A percentile compares a stretch with the other conserved stretches of the same genome.
phyloP scores from a whole-genome alignment of 768 basidiomycete species.

The Gloeopeniophorella convolvens region DNA sequence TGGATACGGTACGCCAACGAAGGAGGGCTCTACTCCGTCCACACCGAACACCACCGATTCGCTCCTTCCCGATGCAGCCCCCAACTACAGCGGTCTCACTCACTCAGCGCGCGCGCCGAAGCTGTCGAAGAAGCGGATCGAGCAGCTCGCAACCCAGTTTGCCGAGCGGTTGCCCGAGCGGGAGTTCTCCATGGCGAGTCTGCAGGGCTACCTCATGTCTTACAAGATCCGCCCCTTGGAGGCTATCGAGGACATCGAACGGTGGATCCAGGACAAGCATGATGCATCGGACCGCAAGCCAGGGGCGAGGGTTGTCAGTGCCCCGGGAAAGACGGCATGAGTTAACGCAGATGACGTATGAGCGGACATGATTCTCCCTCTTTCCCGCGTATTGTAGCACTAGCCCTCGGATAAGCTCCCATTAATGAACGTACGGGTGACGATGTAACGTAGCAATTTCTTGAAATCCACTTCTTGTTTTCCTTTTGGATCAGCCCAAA shows the following conservation, averaged over 20 bases:
- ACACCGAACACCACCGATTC: background rate
- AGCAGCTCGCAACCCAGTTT: slow-evolving; percentile 49
- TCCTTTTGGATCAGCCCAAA: no score
- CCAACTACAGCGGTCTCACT: slow-evolving; percentile 5
- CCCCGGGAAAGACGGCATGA: background rate
- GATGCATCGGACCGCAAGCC: slow-evolving; percentile 22
- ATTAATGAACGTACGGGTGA: no score
- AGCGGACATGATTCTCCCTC: background rate
- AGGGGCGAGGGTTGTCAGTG: background rate
- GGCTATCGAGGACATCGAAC: slow-evolving; percentile 40
- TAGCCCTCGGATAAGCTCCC: no score
- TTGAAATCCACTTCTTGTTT: no score
- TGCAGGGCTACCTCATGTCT: slow-evolving; percentile 60
- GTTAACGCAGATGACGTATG: background rate
- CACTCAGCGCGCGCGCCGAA: slow-evolving; percentile 27
- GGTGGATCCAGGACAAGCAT: slow-evolving; percentile 47
- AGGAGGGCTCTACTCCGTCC: background rate
- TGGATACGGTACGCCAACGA: slow-evolving; percentile 17
- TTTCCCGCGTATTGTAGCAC: background rate
- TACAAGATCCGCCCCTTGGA: slow-evolving; percentile 55
- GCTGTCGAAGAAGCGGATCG: slow-evolving; percentile 35
- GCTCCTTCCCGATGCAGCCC: background rate
- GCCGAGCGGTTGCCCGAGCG: slow-evolving; percentile 45
- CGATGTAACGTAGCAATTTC: no score
- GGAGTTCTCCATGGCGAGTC: slow-evolving; percentile 35